Conservation (phyloP, 2,329 filamentous ascomycete species). For the Fusarium sp. region DNA sequence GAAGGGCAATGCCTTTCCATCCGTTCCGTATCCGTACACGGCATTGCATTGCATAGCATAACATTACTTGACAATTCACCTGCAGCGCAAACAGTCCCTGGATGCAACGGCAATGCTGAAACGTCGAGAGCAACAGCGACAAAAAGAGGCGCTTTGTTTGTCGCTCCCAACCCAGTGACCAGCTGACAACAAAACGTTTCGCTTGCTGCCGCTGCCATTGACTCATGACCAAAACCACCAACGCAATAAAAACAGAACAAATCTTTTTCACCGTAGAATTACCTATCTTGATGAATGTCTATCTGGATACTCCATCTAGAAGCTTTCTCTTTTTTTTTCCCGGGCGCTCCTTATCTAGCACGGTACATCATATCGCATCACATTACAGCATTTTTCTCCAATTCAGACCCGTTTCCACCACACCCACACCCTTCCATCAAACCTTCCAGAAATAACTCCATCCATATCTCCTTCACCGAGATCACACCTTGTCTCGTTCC, state of each 20-base stretch:
- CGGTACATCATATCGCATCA: not conserved
- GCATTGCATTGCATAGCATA: not conserved
- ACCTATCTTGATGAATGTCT: not conserved
- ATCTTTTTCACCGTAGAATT: constrained; percentile 14
- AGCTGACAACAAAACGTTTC: not conserved
- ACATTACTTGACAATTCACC: not conserved
- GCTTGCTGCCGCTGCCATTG: not conserved
- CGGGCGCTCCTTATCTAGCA: not conserved
- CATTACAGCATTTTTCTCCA: not conserved
- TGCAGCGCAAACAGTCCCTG: not conserved
- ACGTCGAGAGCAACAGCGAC: not conserved
- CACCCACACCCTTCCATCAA: constrained; percentile 23
- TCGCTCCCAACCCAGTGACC: not conserved
- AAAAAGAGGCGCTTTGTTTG: not conserved
- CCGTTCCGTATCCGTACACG: constrained; percentile 1
- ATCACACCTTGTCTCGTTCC: constrained; percentile 13
- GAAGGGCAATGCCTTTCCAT: not conserved
- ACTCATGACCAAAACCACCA: constrained; percentile 3
- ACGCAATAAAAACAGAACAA: not conserved
- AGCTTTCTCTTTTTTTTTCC: not conserved
- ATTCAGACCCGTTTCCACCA: not conserved
- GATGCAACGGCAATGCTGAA: not conserved
- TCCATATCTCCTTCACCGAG: constrained; percentile 17
- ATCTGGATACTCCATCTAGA: not conserved
- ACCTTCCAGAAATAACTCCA: constrained; percentile 25